These are phyloP conservation scores for Pseudovirgaria hyperparasitica DNA, from an alignment of 2,329 filamentous ascomycete genomes.

Conservation along the genomic window DNA sequence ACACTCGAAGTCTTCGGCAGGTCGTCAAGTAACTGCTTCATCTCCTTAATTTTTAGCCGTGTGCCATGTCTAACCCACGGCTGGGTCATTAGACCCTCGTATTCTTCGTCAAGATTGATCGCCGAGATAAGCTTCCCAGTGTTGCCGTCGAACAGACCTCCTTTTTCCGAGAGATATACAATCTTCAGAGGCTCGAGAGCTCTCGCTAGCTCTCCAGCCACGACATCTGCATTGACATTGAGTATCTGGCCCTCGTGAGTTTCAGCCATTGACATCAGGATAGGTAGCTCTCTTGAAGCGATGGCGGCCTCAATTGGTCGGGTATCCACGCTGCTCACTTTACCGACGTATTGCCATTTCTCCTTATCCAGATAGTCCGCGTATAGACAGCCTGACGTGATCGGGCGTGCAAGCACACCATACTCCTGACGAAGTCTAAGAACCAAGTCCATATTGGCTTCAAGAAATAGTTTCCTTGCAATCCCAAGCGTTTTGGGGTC, in stretches of 20 bases:
- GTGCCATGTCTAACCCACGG: constrained; percentile 94
- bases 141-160: constrained; percentile 85
- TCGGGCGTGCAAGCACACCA: constrained; percentile 77
- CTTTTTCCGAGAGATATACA: constrained; percentile 97
- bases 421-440: constrained; percentile 72
- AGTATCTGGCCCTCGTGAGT: constrained; percentile 81
- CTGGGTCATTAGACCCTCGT: constrained; percentile 81
- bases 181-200: constrained; percentile 90
- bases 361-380: constrained; percentile 94
- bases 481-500: constrained; percentile 89
- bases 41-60: constrained; percentile 92
- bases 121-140: constrained; percentile 91
- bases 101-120: constrained; percentile 96
- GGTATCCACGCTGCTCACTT: constrained; percentile 88
- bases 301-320: constrained; percentile 84
- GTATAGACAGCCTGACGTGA: constrained; percentile 79
- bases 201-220: constrained; percentile 82
- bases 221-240: constrained; percentile 96
- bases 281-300: constrained; percentile 72
- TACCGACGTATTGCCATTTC: constrained; percentile 90
- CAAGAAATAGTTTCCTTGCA: constrained; percentile 82
- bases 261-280: constrained; percentile 94
- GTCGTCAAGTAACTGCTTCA: constrained; percentile 81
- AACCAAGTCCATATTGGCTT: constrained; percentile 88
- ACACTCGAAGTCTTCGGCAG: constrained; percentile 88